These are phyloP conservation scores for Fistulifera pelliculosa DNA, from an alignment of 108 stramenopile species.

Conservation along the genomic window DNA sequence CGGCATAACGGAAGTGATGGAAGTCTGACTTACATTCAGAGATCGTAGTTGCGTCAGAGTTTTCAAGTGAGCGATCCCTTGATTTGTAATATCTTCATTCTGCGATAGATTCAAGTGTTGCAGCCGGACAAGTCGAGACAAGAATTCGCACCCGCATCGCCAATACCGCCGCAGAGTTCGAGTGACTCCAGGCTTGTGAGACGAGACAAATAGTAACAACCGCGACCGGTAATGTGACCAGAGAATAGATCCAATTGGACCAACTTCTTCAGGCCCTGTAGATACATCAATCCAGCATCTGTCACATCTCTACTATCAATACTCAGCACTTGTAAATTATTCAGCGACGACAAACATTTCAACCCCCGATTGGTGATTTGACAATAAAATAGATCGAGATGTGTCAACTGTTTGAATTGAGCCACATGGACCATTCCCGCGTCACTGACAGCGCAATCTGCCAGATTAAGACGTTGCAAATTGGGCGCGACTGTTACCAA, in stretches of 20 bases:
- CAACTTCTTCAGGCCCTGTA: conserved; percentile 39
- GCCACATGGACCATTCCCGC: conserved; percentile 62
- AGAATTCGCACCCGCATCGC: conserved; percentile 65
- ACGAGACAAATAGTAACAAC: conserved; percentile 55
- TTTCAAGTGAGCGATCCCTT: conserved; percentile 66
- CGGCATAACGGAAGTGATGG: conserved; percentile 53
- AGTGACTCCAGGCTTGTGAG: conserved; percentile 75
- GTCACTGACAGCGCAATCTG: conserved; percentile 67
- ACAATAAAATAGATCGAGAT: conserved; percentile 76
- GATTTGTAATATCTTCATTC: conserved; percentile 75
- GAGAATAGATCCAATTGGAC: conserved; percentile 75
- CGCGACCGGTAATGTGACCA: conserved; percentile 62
- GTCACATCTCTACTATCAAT: conserved; percentile 72
- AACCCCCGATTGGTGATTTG: conserved; percentile 70
- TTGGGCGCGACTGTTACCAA: conserved; percentile 51
- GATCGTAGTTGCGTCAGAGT: conserved; percentile 64
- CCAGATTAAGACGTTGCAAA: conserved; percentile 55
- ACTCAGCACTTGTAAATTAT: conserved; percentile 52
- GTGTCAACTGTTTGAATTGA: conserved; percentile 55
- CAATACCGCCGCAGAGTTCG: conserved; percentile 74
- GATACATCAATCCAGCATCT: conserved; percentile 57
- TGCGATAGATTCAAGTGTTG: conserved; percentile 67
- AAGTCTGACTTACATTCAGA: conserved; percentile 71
- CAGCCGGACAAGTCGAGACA: conserved; percentile 61
- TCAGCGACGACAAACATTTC: conserved; percentile 46